These are phyloP conservation scores for Lantana camara DNA, from an alignment of 257 asterid species.

Conservation along the genomic window DNA sequence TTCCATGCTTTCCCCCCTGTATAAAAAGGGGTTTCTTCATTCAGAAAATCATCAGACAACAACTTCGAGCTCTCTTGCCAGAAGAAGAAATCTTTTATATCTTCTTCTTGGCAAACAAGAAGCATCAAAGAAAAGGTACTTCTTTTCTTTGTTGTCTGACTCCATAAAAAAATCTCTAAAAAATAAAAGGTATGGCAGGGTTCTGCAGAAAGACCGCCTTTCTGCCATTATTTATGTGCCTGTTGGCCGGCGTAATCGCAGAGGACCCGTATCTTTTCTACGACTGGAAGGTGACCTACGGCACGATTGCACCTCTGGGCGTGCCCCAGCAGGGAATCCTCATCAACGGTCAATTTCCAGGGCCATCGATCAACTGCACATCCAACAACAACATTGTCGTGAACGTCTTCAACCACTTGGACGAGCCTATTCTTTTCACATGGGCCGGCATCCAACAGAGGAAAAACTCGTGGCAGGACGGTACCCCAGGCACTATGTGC, in stretches of 20 bases:
- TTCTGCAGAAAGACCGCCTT: background rate
- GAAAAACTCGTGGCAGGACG: constrained; percentile 66
- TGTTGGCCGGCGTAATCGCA: constrained; percentile 31
- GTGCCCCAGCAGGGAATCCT: constrained; percentile 58
- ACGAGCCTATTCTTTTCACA: constrained; percentile 56
- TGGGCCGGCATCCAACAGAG: constrained; percentile 59
- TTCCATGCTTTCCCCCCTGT: too few species aligned
- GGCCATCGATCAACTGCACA: constrained; percentile 56
- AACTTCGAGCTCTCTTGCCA: background rate
- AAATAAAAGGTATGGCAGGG: background rate
- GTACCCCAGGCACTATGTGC: constrained; percentile 57
- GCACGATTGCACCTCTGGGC: constrained; percentile 53
- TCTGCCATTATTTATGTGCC: constrained; percentile 41
- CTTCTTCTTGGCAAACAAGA: constrained; percentile 27
- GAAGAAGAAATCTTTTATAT: constrained; percentile 26
- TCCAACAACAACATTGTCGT: constrained; percentile 63
- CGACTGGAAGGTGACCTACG: constrained; percentile 54
- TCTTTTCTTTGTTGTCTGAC: too few species aligned
- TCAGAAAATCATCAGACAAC: too few species aligned
- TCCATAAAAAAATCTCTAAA: too few species aligned
- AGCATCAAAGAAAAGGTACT: too few species aligned
- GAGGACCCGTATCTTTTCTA: constrained; percentile 49
- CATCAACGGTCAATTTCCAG: constrained; percentile 56
- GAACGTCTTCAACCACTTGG: constrained; percentile 52
- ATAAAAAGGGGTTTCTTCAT: too few species aligned